These are phyloP conservation scores for Pestalotiopsis sp. DNA, from an alignment of 2,329 filamentous ascomycete species.

Conservation along the genomic window DNA sequence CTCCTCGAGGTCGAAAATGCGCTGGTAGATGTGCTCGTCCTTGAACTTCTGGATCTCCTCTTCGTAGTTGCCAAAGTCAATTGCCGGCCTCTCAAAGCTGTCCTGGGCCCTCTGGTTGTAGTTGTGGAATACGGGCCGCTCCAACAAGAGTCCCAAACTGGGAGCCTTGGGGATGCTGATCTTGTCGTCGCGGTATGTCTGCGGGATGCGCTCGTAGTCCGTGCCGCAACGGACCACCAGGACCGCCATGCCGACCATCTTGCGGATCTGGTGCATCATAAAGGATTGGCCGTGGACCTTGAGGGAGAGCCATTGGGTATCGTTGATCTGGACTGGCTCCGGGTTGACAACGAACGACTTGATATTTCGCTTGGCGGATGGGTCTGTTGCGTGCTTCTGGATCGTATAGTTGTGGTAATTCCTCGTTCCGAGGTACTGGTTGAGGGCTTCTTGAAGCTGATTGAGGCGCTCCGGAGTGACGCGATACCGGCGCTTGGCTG, in stretches of 20 bases:
- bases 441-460: slow-evolving; percentile 73
- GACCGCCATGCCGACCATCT: slow-evolving; percentile 94
- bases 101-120: slow-evolving; percentile 77
- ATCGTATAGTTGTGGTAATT: slow-evolving; percentile 99
- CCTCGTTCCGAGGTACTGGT: slow-evolving; percentile 76
- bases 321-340: slow-evolving; percentile 78
- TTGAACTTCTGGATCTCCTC: slow-evolving; percentile 86
- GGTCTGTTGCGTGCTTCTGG: slow-evolving; percentile 77
- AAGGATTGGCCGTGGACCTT: slow-evolving; percentile 98
- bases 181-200: slow-evolving; percentile 71
- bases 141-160: slow-evolving; percentile 81
- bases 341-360: slow-evolving; percentile 83
- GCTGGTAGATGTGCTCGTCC: slow-evolving; percentile 84
- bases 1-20: slow-evolving; percentile 89
- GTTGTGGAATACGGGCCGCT: slow-evolving; percentile 85
- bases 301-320: slow-evolving; percentile 92
- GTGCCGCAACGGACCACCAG: slow-evolving; percentile 83
- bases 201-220: slow-evolving; percentile 66
- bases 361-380: slow-evolving; percentile 86
- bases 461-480: slow-evolving; percentile 70
- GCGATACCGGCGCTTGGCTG: slow-evolving; percentile 82
- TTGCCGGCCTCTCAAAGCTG: slow-evolving; percentile 63
- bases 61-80: slow-evolving; percentile 79
- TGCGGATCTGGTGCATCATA: slow-evolving; percentile 99
- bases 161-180: slow-evolving; percentile 95